Evolutionary conservation across 2,329 filamentous ascomycete species (phyloP).

Genomic region (Ascosphaera apis): DNA sequence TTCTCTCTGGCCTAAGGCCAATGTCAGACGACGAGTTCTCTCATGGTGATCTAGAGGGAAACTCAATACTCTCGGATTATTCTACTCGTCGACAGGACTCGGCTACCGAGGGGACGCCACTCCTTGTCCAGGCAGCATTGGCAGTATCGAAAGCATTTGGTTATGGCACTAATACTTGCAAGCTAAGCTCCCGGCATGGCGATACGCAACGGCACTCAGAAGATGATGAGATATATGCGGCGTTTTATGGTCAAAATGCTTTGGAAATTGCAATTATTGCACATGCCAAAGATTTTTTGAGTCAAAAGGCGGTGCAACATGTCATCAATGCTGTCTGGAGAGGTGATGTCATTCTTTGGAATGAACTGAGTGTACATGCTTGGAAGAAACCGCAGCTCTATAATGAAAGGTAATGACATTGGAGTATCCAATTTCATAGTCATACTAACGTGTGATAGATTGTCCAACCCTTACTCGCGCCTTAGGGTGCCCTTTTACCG

Average conservation of each 20-base stretch:
- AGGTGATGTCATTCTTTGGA: slow-evolving; percentile 74
- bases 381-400: slow-evolving; percentile 58
- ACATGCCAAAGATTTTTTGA: slow-evolving; percentile 63
- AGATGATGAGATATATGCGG: slow-evolving; percentile 23
- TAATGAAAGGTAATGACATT: slow-evolving; percentile 26
- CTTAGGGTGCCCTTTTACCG: slow-evolving; percentile 62
- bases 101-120: neutral
- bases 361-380: slow-evolving; percentile 47
- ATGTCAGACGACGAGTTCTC: too few relatives aligned
- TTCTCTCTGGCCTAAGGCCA: slow-evolving; percentile 33
- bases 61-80: too few relatives aligned
- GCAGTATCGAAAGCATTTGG: neutral
- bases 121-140: slow-evolving; percentile 1
- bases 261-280: slow-evolving; percentile 68
- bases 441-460: slow-evolving; percentile 22
- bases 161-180: slow-evolving; percentile 1
- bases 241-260: slow-evolving; percentile 61
- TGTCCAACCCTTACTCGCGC: slow-evolving; percentile 50
- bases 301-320: slow-evolving; percentile 57
- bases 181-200: slow-evolving; percentile 2
- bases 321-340: slow-evolving; percentile 70
- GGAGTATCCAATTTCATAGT: neutral
- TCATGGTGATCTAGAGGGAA: too few relatives aligned
- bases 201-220: slow-evolving; percentile 8
- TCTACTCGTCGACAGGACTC: too few relatives aligned